Evolutionary conservation across 345 rosid genomes (phyloP), one percentile per base, ranked within the genome.

Genomic region (Gossypium herbaceum): DNA sequence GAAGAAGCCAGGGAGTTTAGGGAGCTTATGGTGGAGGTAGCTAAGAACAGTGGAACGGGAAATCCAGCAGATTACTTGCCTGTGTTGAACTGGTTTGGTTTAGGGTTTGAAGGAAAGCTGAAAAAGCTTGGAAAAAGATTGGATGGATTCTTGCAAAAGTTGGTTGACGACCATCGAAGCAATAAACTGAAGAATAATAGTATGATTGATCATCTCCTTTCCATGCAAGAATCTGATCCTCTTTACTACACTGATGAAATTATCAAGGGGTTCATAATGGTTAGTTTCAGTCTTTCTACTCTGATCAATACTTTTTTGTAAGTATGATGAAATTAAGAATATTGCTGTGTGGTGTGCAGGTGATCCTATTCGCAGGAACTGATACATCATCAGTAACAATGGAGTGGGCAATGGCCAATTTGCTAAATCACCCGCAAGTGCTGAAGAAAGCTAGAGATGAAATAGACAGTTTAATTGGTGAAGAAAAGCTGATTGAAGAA

Each of bases 131-230:
- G 73, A 11, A 61, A 77, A 70, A 81, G 75, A 52, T 64, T 70
- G 74, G 92, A 89, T 50, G 77, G 2, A 44, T 84, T 87, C 62
- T 76, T 89, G 77, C 92, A 87, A 72, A 73, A 79, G 47, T 75
- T 87, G 66, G 76, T 87, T 12, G 89, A 91, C 22, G 86, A 85
- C 59, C 86, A 83, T 34, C 77, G 86, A 68, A 60, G 22, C 7
- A 81, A 79, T 15, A 77, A 79, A 44, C 70, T 47, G 9, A 27
- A 58, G 24, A 76, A 71, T 24, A 81, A 83, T 22, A 83, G 87
- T n/a, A 89, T 88, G 92, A 85, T 91, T 29, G 85, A 81, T 63
- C 97, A 86, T 74, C 72, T 88, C 68, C 91, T 88, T 71, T 16
- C 80, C 52, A 74, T 88, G 75, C 89, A 86, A 59, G 72, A 86